Percentiles rank a stretch among this genome's conserved stretches.
Conservation (phyloP, 1,284 basidiomycete species). For the Cutaneotrichosporon spelunceum region DNA sequence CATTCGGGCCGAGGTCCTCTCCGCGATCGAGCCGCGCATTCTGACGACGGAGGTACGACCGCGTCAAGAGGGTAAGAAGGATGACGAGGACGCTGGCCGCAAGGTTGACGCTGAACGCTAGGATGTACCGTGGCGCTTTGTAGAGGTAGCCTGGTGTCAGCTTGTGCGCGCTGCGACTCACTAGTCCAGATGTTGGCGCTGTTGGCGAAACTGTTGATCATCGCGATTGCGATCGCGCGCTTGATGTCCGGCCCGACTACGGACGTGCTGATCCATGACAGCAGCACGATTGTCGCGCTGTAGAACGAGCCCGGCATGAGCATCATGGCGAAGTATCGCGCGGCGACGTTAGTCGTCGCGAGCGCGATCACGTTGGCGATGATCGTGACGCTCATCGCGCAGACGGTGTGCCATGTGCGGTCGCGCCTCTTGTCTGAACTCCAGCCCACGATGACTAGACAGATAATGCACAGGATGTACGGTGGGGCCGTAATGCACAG, state of each 20-base stretch:
- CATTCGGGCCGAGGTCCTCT: conserved; percentile 35
- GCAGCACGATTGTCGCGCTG: conserved; percentile 46
- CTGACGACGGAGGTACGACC: conserved; percentile 41
- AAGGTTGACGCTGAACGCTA: conserved; percentile 47
- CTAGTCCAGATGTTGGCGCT: conserved; percentile 51
- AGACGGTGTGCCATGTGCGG: conserved; percentile 25
- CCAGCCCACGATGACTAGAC: conserved; percentile 40
- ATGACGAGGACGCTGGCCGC: conserved; percentile 42
- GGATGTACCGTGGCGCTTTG: conserved; percentile 41
- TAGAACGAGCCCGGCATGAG: conserved; percentile 40
- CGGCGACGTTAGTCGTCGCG: conserved; percentile 41
- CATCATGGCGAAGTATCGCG: conserved; percentile 47
- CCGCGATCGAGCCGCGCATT: conserved; percentile 46
- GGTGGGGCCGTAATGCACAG: conserved; percentile 47
- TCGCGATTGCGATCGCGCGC: conserved; percentile 48
- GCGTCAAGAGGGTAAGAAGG: conserved; percentile 24
- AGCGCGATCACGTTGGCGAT: conserved; percentile 72
- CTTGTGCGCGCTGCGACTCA: neutral
- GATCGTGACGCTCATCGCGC: conserved; percentile 54
- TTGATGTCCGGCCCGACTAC: conserved; percentile 50
- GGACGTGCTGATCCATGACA: conserved; percentile 48
- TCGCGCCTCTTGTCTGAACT: conserved; percentile 43
- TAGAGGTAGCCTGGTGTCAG: conserved; percentile 37
- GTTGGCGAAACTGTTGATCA: conserved; percentile 50
- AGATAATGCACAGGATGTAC: conserved; percentile 42